phyloP scores from a whole-genome alignment of 306 rosid species.

The Lagenaria siceraria region DNA sequence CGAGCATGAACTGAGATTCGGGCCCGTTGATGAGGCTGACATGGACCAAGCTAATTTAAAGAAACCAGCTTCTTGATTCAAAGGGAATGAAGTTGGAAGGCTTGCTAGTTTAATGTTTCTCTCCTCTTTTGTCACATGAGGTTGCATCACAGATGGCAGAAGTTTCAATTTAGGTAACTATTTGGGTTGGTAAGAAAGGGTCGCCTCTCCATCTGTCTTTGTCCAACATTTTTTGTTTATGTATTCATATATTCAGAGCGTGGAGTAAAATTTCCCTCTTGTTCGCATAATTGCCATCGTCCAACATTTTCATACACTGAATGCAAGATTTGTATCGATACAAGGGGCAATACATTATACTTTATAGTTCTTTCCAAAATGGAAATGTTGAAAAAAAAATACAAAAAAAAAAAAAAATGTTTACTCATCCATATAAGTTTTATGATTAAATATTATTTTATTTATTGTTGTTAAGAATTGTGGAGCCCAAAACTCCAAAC shows the following conservation, averaged over 20 bases:
- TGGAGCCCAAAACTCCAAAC: too few species aligned
- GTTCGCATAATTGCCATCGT: not conserved
- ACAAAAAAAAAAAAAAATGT: not conserved
- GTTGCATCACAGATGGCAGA: not conserved
- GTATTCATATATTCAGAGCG: not conserved
- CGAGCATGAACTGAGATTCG: too few species aligned
- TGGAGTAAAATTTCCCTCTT: not conserved
- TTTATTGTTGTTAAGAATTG: too few species aligned
- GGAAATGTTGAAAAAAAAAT: not conserved
- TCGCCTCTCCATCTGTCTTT: not conserved
- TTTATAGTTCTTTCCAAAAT: not conserved
- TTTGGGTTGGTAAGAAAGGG: not conserved
- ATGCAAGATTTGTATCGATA: not conserved
- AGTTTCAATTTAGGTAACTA: not conserved
- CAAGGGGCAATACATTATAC: not conserved
- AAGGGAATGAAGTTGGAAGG: conserved; percentile 7
- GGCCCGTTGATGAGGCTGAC: too few species aligned
- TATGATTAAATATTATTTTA: too few species aligned
- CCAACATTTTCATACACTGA: not conserved
- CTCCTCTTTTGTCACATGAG: not conserved
- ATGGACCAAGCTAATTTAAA: too few species aligned
- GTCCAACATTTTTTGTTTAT: not conserved
- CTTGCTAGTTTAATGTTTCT: not conserved
- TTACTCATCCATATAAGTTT: too few species aligned
- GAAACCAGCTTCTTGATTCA: conserved; percentile 7